A percentile compares a stretch with the other conserved stretches of the same genome.
Evolutionary conservation across 2,329 filamentous ascomycete species (phyloP).

Genomic region (Dactylellina haptotyla): DNA sequence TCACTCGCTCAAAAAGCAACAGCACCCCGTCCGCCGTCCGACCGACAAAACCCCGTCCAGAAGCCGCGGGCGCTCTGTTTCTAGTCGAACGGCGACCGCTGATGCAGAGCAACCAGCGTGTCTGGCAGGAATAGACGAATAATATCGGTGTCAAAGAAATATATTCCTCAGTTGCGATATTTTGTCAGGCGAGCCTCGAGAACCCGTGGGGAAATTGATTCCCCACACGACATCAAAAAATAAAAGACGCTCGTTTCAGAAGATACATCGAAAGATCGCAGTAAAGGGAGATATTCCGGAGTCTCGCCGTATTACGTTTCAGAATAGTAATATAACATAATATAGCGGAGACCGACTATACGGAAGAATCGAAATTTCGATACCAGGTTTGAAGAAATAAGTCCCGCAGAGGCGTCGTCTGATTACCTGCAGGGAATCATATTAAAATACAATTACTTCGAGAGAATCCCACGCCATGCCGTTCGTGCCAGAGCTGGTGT

Average conservation of each 20-base stretch:
- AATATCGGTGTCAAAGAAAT: too few species aligned
- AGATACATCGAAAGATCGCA: neutral
- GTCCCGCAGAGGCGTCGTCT: constrained; percentile 31
- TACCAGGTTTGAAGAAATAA: constrained; percentile 13
- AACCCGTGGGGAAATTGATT: too few species aligned
- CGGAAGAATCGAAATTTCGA: neutral
- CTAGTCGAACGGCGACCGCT: neutral
- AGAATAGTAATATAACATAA: constrained; percentile 6
- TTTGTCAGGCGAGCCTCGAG: neutral
- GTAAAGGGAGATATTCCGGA: constrained; percentile 31
- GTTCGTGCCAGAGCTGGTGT: constrained; percentile 51
- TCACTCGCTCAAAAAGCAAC: neutral
- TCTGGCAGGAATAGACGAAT: neutral
- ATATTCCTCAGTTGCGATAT: too few species aligned
- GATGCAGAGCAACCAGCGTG: neutral
- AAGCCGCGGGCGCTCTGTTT: neutral
- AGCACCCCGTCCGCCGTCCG: constrained; percentile 15
- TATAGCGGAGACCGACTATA: neutral
- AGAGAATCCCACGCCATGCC: constrained; percentile 31
- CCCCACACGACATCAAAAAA: too few species aligned
- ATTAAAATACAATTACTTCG: constrained; percentile 3
- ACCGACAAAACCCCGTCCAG: constrained; percentile 39
- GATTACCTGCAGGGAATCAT: constrained; percentile 10
- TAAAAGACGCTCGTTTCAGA: constrained; percentile 35
- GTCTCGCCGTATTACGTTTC: constrained; percentile 30